phyloP scores from a whole-genome alignment of 176 grass and related monocot species.

The Elymus sibiricus region DNA sequence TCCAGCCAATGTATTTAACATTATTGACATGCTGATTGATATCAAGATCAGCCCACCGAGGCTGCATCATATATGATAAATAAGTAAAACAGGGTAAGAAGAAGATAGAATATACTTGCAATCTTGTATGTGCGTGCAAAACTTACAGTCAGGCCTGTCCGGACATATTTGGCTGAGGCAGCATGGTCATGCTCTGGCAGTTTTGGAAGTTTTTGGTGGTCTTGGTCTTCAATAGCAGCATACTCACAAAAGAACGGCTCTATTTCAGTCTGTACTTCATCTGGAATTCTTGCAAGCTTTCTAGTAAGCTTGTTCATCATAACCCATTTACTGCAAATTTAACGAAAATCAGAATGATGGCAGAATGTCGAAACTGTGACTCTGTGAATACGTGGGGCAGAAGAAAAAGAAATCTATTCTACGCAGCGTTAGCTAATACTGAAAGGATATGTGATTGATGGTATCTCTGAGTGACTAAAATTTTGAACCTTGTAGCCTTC shows the following conservation, averaged over 20 bases:
- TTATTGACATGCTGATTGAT: conserved; percentile 88
- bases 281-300: conserved; percentile 84
- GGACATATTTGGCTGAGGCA: conserved; percentile 62
- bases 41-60: conserved; percentile 69
- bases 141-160: conserved; percentile 86
- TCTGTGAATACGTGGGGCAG: background rate
- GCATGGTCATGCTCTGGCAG: conserved; percentile 41
- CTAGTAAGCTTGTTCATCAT: conserved; percentile 97
- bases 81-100: background rate
- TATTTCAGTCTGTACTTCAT: conserved; percentile 89
- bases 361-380: background rate
- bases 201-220: conserved; percentile 78
- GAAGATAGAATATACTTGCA: conserved; percentile 12
- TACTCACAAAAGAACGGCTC: conserved; percentile 70
- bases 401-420: background rate
- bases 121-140: background rate
- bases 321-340: conserved; percentile 79
- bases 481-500: conserved; percentile 78
- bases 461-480: background rate
- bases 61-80: conserved; percentile 42
- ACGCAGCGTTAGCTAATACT: background rate
- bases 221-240: conserved; percentile 68
- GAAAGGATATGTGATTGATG: background rate
- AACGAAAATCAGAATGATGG: conserved; percentile 16
- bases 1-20: conserved; percentile 90